Percentiles rank a stretch among this genome's conserved stretches.
Conservation (phyloP, 2,329 filamentous ascomycete species). For the Neofusicoccum cordaticola region DNA sequence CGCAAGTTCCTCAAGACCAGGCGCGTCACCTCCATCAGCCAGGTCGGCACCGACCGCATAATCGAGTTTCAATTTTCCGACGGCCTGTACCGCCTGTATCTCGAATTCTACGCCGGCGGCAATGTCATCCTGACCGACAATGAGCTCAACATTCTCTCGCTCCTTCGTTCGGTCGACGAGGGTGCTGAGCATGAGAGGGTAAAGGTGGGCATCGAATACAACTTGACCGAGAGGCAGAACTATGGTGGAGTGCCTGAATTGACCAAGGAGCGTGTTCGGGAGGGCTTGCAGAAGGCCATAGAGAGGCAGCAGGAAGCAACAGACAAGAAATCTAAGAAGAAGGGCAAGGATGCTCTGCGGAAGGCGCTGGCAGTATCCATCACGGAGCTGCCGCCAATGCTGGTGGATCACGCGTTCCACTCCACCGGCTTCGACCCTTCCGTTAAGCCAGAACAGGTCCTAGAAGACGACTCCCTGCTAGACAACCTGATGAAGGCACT, state of each 20-base stretch:
- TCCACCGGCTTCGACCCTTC: constrained; percentile 67
- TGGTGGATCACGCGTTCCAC: constrained; percentile 82
- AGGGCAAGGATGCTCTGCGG: constrained; percentile 70
- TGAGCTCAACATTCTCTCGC: constrained; percentile 75
- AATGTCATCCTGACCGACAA: constrained; percentile 91
- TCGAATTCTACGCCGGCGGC: constrained; percentile 95
- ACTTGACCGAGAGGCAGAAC: constrained; percentile 79
- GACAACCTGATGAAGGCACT: constrained; percentile 67
- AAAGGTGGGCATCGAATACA: constrained; percentile 73
- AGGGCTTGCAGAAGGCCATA: constrained; percentile 65
- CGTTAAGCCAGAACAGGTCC: constrained; percentile 64
- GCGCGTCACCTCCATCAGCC: constrained; percentile 73
- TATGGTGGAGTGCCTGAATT: constrained; percentile 71
- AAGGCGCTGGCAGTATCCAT: constrained; percentile 81
- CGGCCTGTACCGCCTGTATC: constrained; percentile 78
- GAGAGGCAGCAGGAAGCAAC: constrained; percentile 55
- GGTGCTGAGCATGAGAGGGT: constrained; percentile 82
- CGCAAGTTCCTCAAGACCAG: constrained; percentile 87
- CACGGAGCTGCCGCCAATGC: constrained; percentile 80
- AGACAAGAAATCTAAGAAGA: constrained; percentile 66
- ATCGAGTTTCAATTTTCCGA: constrained; percentile 92
- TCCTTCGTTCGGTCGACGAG: constrained; percentile 77
- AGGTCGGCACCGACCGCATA: constrained; percentile 90
- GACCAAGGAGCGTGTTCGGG: constrained; percentile 68
- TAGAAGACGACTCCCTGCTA: constrained; percentile 64